Conservation (phyloP, 176 grass and related monocot species). For the Aegilops tauschii region DNA sequence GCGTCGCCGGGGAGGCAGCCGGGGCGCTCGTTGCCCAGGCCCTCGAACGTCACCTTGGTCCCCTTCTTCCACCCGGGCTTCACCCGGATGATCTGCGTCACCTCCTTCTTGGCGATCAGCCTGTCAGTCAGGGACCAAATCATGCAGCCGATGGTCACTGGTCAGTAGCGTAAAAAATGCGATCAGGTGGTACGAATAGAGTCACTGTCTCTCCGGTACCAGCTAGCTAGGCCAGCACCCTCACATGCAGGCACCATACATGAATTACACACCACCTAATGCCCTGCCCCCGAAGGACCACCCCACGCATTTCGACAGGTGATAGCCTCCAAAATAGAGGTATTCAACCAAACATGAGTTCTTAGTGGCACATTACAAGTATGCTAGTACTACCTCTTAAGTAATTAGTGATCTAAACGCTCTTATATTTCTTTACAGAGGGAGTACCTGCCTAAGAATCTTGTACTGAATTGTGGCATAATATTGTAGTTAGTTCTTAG, state of each 20-base stretch:
- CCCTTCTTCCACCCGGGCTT: slow-evolving; percentile 82
- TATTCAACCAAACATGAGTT: slow-evolving; percentile 37
- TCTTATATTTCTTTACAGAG: too few species aligned
- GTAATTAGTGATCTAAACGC: too few species aligned
- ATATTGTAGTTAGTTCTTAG: not conserved
- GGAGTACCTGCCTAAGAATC: not conserved
- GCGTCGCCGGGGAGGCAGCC: slow-evolving; percentile 70
- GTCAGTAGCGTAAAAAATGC: not conserved
- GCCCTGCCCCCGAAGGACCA: slow-evolving; percentile 25
- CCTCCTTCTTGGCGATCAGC: slow-evolving; percentile 58
- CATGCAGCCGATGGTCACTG: not conserved
- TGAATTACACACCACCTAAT: slow-evolving; percentile 37
- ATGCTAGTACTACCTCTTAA: not conserved
- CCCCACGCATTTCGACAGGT: slow-evolving; percentile 2
- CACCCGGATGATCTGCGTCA: slow-evolving; percentile 54
- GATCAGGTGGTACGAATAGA: not conserved
- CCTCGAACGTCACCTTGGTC: slow-evolving; percentile 55
- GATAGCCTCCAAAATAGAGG: slow-evolving; percentile 25
- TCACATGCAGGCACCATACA: slow-evolving; percentile 38
- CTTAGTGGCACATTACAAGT: not conserved
- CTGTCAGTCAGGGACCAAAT: slow-evolving; percentile 13
- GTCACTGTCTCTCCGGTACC: slow-evolving; percentile 33
- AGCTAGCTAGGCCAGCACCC: slow-evolving; percentile 21
- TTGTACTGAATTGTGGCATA: not conserved
- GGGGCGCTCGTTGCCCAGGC: slow-evolving; percentile 66